Percentiles rank a stretch among this genome's conserved stretches.
These are phyloP conservation scores for Suillus bovinus DNA, from an alignment of 768 basidiomycete species.

Conservation along the genomic window DNA sequence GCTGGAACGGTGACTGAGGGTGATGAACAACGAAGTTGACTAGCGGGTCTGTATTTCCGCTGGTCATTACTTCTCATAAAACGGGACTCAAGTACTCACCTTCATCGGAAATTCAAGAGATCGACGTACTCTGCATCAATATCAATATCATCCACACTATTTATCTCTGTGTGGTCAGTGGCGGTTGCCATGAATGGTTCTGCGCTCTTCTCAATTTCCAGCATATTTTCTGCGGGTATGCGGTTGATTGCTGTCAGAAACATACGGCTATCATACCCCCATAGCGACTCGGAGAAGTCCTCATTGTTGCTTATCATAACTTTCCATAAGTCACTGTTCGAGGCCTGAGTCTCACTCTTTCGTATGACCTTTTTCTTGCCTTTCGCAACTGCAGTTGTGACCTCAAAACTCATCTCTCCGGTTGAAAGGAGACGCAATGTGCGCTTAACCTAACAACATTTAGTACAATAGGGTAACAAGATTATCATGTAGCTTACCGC, in stretches of 20 bases:
- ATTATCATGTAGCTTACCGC: slow-evolving; percentile 3
- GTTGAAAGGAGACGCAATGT: background rate
- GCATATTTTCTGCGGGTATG: background rate
- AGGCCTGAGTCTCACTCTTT: background rate
- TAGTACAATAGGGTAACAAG: background rate
- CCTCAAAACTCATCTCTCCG: background rate
- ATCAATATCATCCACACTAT: background rate
- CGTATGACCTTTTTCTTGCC: background rate
- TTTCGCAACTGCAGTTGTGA: background rate
- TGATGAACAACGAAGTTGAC: background rate
- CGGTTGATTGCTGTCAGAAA: slow-evolving; percentile 1
- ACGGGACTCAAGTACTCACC: background rate
- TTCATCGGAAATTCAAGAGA: background rate
- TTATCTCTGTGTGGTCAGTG: background rate
- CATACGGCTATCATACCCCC: background rate
- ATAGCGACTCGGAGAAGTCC: background rate
- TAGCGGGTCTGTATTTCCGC: background rate
- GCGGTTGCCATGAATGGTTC: background rate
- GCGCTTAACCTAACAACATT: background rate
- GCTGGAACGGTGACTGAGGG: background rate
- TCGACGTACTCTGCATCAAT: background rate
- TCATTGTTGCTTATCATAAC: background rate
- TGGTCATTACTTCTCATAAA: background rate
- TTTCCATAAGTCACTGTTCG: background rate
- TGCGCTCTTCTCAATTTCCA: background rate